These are phyloP conservation scores for Diaporthe citriasiana DNA, from an alignment of 2,329 filamentous ascomycete species.

Conservation along the genomic window DNA sequence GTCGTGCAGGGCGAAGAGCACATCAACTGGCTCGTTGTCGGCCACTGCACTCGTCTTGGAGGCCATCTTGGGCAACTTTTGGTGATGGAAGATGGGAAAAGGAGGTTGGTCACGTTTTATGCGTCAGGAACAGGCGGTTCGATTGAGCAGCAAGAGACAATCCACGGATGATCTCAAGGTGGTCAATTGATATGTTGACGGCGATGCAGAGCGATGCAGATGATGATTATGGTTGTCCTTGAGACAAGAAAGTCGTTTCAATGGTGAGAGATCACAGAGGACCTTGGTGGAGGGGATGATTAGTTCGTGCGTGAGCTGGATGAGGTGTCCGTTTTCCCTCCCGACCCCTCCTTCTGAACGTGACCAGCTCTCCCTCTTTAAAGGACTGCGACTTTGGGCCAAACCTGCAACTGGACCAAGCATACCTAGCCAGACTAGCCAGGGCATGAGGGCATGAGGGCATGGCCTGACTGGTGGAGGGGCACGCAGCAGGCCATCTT, in stretches of 20 bases:
- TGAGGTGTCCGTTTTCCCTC: conserved; percentile 32
- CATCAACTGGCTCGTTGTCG: conserved; percentile 69
- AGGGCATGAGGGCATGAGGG: conserved; percentile 23
- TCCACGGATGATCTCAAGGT: conserved; percentile 29
- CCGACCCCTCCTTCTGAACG: conserved; percentile 36
- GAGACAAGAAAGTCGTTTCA: conserved; percentile 4
- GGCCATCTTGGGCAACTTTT: conserved; percentile 65
- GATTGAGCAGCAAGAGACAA: conserved; percentile 38
- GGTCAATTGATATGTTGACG: conserved; percentile 35
- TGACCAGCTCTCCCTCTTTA: conserved; percentile 33
- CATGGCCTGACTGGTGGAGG: conserved; percentile 38
- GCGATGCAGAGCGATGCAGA: background rate
- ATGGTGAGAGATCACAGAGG: background rate
- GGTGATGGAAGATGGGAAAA: conserved; percentile 29
- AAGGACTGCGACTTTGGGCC: background rate
- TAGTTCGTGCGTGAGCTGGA: conserved; percentile 27
- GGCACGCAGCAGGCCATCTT: conserved; percentile 34
- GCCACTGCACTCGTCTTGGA: conserved; percentile 70
- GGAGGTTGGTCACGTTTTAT: conserved; percentile 26
- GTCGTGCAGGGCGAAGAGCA: conserved; percentile 72
- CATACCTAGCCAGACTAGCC: background rate
- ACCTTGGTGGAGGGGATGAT: background rate
- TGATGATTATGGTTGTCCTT: conserved; percentile 8
- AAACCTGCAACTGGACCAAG: conserved; percentile 33
- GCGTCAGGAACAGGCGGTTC: conserved; percentile 30